Base-by-base conservation (phyloP, 2,329 filamentous ascomycete genomes). In the Colletotrichum sp. region DNA sequence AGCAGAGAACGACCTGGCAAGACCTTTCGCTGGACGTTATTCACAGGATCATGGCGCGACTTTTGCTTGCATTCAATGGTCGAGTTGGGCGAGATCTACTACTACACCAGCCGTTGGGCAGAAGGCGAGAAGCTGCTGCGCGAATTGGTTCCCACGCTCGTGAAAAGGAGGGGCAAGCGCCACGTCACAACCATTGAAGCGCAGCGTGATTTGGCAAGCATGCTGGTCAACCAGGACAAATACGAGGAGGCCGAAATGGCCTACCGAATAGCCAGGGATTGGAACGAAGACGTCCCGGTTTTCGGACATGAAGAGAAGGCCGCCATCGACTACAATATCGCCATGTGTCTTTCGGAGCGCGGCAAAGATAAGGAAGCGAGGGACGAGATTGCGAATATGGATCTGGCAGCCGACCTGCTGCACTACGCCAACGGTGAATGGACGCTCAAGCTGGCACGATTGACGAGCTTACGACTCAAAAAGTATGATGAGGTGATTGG, bases 41-140 rank as follows among this genome's bases (percentile, higher is more conserved):
- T 76, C 27, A 77, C 76, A n/a, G 73, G 76, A 3, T 76, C 73
- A 8, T 77, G 76, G 69, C 69, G 69, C 34, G 77, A 78, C 66
- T 78, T 80, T 13, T 77, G 79, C 52, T 22, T 78, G 44, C 77
- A 79, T 5, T 80, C 78, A 57, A 79, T 77, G 73, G 71, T 79
- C 27, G 79, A 80, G 75, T 61, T 78, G 5, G 78, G 78, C 49
- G 79, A 79, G 32, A 78, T 78, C 8, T 80, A 79, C 75, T 80
- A 80, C 61, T 78, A 78, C 72, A 78, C 77, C 15, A 76, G 70
- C 32, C 73, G 76, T 22, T 78, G 77, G 77, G 76, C 69, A 11
- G 76, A 78, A 57, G 77, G 77, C 9, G 77, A 78, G 69, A 77
- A 72, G 39, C 67, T 78, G 16, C 76, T 78, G n/a, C 77, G 76